Percentiles rank a stretch among this genome's conserved stretches.
These are phyloP conservation scores for Vickermania spadyakhi DNA, from an alignment of 208 protist species.

Conservation along the genomic window DNA sequence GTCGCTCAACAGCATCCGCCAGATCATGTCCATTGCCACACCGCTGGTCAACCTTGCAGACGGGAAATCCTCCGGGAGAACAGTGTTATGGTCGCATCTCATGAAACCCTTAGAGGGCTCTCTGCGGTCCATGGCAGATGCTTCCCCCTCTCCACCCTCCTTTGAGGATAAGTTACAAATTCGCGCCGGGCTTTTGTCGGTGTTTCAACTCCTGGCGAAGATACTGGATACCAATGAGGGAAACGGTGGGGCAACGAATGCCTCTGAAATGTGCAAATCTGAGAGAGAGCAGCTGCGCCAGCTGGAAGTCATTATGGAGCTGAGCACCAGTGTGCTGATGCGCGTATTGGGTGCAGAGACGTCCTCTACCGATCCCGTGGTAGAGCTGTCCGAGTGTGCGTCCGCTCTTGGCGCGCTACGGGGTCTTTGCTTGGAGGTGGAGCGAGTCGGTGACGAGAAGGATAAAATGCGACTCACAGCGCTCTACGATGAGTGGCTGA, in stretches of 20 bases:
- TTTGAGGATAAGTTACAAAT: slow-evolving; percentile 19
- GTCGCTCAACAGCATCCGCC: slow-evolving; percentile 32
- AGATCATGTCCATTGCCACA: slow-evolving; percentile 72
- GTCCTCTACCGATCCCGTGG: neutral
- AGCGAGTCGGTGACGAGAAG: neutral
- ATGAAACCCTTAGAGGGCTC: slow-evolving; percentile 27
- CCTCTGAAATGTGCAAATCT: too few relatives aligned
- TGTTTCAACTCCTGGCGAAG: slow-evolving; percentile 45
- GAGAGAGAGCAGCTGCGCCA: neutral
- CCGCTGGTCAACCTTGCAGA: slow-evolving; percentile 59
- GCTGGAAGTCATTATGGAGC: neutral
- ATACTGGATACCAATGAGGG: slow-evolving; percentile 15
- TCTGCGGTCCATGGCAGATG: slow-evolving; percentile 11
- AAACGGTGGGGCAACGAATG: too few relatives aligned
- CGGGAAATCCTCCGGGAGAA: slow-evolving; percentile 28
- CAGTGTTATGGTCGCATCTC: slow-evolving; percentile 41
- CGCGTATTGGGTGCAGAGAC: neutral
- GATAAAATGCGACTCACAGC: neutral
- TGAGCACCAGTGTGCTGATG: neutral
- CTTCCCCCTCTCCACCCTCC: neutral
- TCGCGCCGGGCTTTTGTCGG: slow-evolving; percentile 36
- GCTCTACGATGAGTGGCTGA: neutral
- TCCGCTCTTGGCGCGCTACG: neutral
- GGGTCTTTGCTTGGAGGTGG: neutral
- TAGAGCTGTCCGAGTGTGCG: neutral